A percentile compares a stretch with the other conserved stretches of the same genome.
phyloP scores from a whole-genome alignment of 169 alveolate species.

The Ichthyophthirius multifiliis region DNA sequence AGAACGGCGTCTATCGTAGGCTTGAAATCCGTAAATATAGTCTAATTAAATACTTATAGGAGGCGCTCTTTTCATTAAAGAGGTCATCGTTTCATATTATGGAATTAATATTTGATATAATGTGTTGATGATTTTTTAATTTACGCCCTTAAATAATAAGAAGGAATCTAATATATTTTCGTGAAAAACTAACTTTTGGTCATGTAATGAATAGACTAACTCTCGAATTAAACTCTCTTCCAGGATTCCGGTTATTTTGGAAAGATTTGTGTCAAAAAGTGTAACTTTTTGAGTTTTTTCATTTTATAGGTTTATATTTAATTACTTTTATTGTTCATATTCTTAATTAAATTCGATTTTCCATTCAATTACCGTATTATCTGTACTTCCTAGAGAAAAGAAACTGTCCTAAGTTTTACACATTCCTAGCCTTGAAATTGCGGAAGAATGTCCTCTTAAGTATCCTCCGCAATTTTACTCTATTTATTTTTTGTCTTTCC shows the following conservation, averaged over 20 bases:
- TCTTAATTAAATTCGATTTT: constrained; percentile 37
- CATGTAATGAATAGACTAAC: background rate
- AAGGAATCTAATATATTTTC: background rate
- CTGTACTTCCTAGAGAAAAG: constrained; percentile 51
- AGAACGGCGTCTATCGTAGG: constrained; percentile 62
- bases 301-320: too few species aligned
- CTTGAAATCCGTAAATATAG: constrained; percentile 59
- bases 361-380: constrained; percentile 61
- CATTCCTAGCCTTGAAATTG: constrained; percentile 38
- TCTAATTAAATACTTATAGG: constrained; percentile 51
- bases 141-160: background rate
- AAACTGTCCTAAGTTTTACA: constrained; percentile 47
- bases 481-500: constrained; percentile 49
- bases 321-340: background rate
- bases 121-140: background rate
- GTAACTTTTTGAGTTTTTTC: background rate
- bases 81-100: background rate
- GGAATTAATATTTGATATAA: constrained; percentile 5
- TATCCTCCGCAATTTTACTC: constrained; percentile 57
- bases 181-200: too few species aligned
- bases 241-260: background rate
- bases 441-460: constrained; percentile 65
- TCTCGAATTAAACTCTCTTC: background rate
- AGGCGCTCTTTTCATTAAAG: constrained; percentile 54
- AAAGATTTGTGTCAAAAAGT: background rate